A percentile compares a stretch with the other conserved stretches of the same genome.
phyloP scores from a whole-genome alignment of 805 yeast species.

The Lachancea thermotolerans region DNA sequence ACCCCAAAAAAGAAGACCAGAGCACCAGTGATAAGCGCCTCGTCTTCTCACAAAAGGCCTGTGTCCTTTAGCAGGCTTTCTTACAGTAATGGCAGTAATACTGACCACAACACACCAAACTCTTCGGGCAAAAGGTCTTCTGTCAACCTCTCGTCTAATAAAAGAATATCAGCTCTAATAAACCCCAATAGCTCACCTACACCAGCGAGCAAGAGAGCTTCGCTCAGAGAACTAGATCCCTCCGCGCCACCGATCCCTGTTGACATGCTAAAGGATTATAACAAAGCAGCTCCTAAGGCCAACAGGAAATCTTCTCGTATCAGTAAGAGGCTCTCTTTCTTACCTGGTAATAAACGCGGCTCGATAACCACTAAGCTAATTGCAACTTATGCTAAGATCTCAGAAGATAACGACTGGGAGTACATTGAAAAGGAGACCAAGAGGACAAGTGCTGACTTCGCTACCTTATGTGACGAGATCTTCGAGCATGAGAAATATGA shows the following conservation, averaged over 20 bases:
- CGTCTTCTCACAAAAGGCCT: constrained; percentile 44
- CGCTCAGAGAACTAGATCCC: constrained; percentile 18
- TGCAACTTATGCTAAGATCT: constrained; percentile 65
- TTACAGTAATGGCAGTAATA: constrained; percentile 17
- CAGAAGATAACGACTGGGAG: constrained; percentile 60
- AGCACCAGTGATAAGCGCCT: constrained; percentile 37
- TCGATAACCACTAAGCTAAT: constrained; percentile 66
- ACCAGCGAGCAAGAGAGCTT: constrained; percentile 24
- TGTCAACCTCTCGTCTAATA: constrained; percentile 23
- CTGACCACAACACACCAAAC: constrained; percentile 14
- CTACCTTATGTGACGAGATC: constrained; percentile 67
- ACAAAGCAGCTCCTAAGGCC: constrained; percentile 4
- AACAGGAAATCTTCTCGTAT: constrained; percentile 23
- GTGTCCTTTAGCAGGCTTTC: constrained; percentile 39
- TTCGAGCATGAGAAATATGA: constrained; percentile 66
- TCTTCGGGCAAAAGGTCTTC: constrained; percentile 22
- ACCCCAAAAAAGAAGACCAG: constrained; percentile 36
- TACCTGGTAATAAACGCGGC: constrained; percentile 45
- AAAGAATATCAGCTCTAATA: constrained; percentile 19
- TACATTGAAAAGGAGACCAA: constrained; percentile 65
- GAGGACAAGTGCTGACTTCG: constrained; percentile 73
- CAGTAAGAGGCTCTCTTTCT: constrained; percentile 33
- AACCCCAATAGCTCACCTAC: constrained; percentile 26
- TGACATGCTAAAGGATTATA: constrained; percentile 19
- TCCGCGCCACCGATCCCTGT: constrained; percentile 24